Evolutionary conservation across 306 rosid species (phyloP).

Genomic region (Dalbergia oliveri): DNA sequence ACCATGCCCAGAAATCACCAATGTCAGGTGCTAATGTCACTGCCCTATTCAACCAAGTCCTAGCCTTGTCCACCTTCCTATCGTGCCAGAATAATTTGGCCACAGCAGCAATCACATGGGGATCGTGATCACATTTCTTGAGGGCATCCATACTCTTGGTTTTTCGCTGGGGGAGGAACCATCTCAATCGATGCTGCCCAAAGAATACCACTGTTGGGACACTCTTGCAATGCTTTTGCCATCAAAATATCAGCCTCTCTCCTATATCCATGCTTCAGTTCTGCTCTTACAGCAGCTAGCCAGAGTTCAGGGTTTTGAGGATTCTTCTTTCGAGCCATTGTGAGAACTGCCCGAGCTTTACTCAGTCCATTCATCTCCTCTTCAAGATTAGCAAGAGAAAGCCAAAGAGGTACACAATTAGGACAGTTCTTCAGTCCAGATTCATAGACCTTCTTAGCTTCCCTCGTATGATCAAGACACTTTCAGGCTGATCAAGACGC

Average conservation of each 20-base stretch:
- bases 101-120: constrained; percentile 86
- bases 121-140: constrained; percentile 91
- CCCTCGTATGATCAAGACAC: constrained; percentile 65
- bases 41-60: constrained; percentile 89
- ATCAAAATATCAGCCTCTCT: constrained; percentile 89
- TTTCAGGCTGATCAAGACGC: constrained; percentile 62
- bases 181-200: constrained; percentile 94
- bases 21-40: constrained; percentile 91
- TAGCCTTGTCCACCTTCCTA: constrained; percentile 93
- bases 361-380: constrained; percentile 86
- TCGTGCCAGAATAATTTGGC: constrained; percentile 90
- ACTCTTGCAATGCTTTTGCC: constrained; percentile 94
- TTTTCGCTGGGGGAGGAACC: constrained; percentile 95
- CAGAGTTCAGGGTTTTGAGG: constrained; percentile 91
- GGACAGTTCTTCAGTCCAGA: constrained; percentile 80
- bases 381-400: constrained; percentile 88
- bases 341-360: constrained; percentile 91
- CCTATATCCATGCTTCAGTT: constrained; percentile 80
- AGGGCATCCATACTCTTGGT: constrained; percentile 91
- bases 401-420: constrained; percentile 77
- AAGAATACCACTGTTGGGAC: constrained; percentile 84
- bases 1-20: constrained; percentile 93
- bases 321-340: constrained; percentile 90
- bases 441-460: constrained; percentile 84
- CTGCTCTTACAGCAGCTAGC: constrained; percentile 93